These are phyloP conservation scores for Theobroma grandiflorum DNA, from an alignment of 441 rosid species.

Conservation along the genomic window DNA sequence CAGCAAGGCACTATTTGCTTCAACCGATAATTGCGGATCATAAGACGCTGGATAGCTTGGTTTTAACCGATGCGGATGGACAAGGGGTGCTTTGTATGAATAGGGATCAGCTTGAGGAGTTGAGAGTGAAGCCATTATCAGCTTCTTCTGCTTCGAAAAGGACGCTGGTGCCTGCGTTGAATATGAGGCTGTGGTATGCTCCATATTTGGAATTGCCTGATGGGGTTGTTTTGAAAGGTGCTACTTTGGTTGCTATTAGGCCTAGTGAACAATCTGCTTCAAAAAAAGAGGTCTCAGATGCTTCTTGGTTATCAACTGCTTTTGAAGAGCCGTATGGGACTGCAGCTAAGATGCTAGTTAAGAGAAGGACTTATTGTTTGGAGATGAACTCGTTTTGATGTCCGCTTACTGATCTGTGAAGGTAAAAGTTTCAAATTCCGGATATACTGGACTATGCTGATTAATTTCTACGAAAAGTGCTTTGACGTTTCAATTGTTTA, in stretches of 20 bases:
- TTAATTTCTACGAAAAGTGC: slow-evolving; percentile 4
- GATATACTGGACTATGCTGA: not conserved
- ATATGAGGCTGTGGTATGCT: slow-evolving; percentile 95
- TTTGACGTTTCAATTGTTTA: slow-evolving; percentile 8
- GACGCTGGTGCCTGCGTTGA: slow-evolving; percentile 91
- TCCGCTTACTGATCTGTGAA: slow-evolving; percentile 38
- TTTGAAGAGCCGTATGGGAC: slow-evolving; percentile 91
- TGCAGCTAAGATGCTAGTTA: slow-evolving; percentile 83
- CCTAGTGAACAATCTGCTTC: slow-evolving; percentile 68
- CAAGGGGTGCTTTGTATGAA: slow-evolving; percentile 93
- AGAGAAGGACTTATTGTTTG: slow-evolving; percentile 86
- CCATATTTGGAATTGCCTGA: slow-evolving; percentile 79
- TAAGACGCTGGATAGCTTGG: slow-evolving; percentile 79
- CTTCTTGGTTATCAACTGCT: slow-evolving; percentile 73
- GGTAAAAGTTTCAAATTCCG: slow-evolving; percentile 39
- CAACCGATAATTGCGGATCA: slow-evolving; percentile 91
- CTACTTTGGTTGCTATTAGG: slow-evolving; percentile 91
- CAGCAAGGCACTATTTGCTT: slow-evolving; percentile 89
- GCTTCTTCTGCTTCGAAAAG: slow-evolving; percentile 90
- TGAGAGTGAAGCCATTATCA: slow-evolving; percentile 81
- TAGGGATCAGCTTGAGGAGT: slow-evolving; percentile 89
- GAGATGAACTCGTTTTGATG: slow-evolving; percentile 97
- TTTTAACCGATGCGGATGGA: slow-evolving; percentile 83
- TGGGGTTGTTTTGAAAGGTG: slow-evolving; percentile 82
- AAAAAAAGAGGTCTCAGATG: slow-evolving; percentile 69